phyloP scores from a whole-genome alignment of 2,329 filamentous ascomycete species.

The Penicillium sp. region DNA sequence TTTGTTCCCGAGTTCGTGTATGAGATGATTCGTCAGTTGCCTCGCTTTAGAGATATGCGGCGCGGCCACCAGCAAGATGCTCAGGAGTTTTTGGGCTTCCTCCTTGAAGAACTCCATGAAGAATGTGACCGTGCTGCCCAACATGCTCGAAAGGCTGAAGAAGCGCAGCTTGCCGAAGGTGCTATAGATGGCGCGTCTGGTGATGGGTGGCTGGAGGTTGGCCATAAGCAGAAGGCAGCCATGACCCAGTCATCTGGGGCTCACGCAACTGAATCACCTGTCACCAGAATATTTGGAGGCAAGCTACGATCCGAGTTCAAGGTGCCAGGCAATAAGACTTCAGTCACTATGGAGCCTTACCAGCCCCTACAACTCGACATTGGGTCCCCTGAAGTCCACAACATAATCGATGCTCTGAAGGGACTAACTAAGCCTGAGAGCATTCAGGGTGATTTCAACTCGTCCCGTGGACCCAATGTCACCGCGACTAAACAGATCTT shows the following conservation, averaged over 20 bases:
- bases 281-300: slow-evolving; percentile 93
- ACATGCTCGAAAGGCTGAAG: slow-evolving; percentile 47
- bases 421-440: slow-evolving; percentile 80
- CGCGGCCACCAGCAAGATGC: slow-evolving; percentile 97
- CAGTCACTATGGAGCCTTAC: slow-evolving; percentile 89
- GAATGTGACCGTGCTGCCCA: slow-evolving; percentile 81
- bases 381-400: slow-evolving; percentile 79
- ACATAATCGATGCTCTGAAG: slow-evolving; percentile 87
- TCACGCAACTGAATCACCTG: slow-evolving; percentile 70
- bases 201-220: slow-evolving; percentile 91
- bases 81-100: slow-evolving; percentile 91
- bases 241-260: slow-evolving; percentile 83
- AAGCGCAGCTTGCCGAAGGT: slow-evolving; percentile 45
- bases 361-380: slow-evolving; percentile 95
- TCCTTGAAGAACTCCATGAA: slow-evolving; percentile 89
- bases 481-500: slow-evolving; percentile 90
- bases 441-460: slow-evolving; percentile 80
- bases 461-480: slow-evolving; percentile 72
- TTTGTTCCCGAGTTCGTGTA: slow-evolving; percentile 96
- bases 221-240: slow-evolving; percentile 82
- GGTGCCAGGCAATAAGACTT: slow-evolving; percentile 82
- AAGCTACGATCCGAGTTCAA: slow-evolving; percentile 85
- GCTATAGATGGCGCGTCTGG: slow-evolving; percentile 41
- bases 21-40: slow-evolving; percentile 81
- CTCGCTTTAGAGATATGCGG: slow-evolving; percentile 89